Conservation (phyloP, 129 eudicot species). For the Tagetes patula region DNA sequence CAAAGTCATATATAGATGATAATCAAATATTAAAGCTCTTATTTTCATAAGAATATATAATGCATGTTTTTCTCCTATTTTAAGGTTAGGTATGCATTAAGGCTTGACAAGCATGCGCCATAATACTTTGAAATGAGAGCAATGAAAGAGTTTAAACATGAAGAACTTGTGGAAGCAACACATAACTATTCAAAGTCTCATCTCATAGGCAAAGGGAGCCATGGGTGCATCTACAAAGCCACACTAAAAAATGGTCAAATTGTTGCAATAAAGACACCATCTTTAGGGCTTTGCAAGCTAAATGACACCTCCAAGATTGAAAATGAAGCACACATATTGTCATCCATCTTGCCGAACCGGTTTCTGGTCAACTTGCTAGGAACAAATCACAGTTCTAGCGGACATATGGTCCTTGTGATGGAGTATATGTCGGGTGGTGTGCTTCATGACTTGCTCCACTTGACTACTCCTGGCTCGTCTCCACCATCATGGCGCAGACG, state of each 20-base stretch:
- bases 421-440: constrained; percentile 73
- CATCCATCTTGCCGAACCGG: constrained; percentile 41
- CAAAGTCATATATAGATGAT: neutral
- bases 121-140: constrained; percentile 10
- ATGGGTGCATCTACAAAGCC: constrained; percentile 75
- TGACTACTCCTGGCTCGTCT: constrained; percentile 17
- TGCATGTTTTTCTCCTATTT: neutral
- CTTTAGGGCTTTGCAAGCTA: constrained; percentile 69
- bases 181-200: constrained; percentile 50
- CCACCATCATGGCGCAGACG: constrained; percentile 65
- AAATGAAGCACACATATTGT: constrained; percentile 62
- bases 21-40: neutral
- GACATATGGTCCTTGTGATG: constrained; percentile 53
- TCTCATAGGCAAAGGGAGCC: constrained; percentile 82
- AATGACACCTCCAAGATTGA: constrained; percentile 65
- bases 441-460: constrained; percentile 59
- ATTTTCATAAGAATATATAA: neutral
- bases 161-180: constrained; percentile 70
- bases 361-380: constrained; percentile 53
- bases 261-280: constrained; percentile 72
- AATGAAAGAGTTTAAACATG: constrained; percentile 50
- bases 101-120: constrained; percentile 18
- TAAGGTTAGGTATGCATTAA: constrained; percentile 13
- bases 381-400: constrained; percentile 36
- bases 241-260: constrained; percentile 45